Conservation (phyloP, 1,284 basidiomycete species). For the Ceratobasidium sp. region DNA sequence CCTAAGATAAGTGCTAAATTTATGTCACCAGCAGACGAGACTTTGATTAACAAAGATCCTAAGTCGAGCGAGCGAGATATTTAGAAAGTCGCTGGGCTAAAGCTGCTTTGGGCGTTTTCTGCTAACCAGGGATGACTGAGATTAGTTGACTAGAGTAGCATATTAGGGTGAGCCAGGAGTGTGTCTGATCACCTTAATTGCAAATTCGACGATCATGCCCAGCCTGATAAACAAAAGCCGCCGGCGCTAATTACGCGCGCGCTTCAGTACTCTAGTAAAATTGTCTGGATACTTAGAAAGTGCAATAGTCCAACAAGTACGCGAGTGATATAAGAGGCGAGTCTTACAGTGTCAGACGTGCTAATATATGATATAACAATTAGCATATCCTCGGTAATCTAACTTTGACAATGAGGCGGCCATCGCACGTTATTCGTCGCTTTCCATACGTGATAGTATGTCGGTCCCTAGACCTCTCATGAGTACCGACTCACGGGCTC, state of each 20-base stretch:
- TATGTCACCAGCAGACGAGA: not conserved
- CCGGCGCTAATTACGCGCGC: no score
- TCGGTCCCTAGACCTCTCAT: not conserved
- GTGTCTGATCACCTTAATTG: not conserved
- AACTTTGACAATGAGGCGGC: not conserved
- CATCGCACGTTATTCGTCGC: not conserved
- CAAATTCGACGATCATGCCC: not conserved
- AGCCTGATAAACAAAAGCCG: not conserved
- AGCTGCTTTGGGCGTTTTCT: not conserved
- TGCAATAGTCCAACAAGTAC: no score
- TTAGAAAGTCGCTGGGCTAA: not conserved
- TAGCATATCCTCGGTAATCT: not conserved
- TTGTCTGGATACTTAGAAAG: no score
- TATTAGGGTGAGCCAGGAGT: constrained; percentile 8
- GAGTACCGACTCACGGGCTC: not conserved
- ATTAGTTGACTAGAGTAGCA: not conserved
- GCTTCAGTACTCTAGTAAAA: no score
- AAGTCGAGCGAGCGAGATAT: not conserved
- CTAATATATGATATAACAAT: not conserved
- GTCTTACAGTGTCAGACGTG: not conserved
- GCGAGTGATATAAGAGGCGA: not conserved
- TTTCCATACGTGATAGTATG: constrained; percentile 15
- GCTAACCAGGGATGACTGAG: not conserved
- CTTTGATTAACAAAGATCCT: not conserved
- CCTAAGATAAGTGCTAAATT: not conserved